These are phyloP conservation scores for Grifola frondosa DNA, from an alignment of 1,284 basidiomycete species.

Conservation along the genomic window DNA sequence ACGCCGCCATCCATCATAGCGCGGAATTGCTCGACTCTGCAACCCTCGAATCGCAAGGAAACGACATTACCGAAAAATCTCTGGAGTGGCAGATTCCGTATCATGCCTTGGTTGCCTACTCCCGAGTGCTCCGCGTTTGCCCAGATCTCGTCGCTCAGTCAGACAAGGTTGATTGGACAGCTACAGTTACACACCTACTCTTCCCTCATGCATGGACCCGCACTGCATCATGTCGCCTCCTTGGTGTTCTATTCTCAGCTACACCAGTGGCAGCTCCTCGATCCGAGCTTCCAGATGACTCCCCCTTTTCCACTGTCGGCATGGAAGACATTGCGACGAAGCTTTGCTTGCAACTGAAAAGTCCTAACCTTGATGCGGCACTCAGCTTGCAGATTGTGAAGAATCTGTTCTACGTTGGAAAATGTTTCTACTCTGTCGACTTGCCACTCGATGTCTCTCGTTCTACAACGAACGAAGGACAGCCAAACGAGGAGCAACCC, in stretches of 20 bases:
- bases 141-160: constrained; percentile 45
- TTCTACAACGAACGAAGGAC: too few species aligned
- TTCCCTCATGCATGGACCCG: constrained; percentile 97
- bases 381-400: constrained; percentile 89
- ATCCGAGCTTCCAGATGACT: constrained; percentile 35
- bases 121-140: constrained; percentile 64
- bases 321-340: constrained; percentile 79
- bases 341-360: constrained; percentile 80
- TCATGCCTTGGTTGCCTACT: constrained; percentile 69
- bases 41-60: constrained; percentile 32
- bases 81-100: constrained; percentile 86
- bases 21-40: constrained; percentile 37
- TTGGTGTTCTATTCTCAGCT: constrained; percentile 70
- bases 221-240: constrained; percentile 73
- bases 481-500: too few species aligned
- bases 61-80: constrained; percentile 47
- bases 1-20: constrained; percentile 49
- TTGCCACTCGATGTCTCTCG: constrained; percentile 17
- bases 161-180: constrained; percentile 59
- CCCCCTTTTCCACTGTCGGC: constrained; percentile 50
- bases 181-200: constrained; percentile 68
- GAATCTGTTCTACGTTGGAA: constrained; percentile 90
- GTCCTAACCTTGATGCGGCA: constrained; percentile 75
- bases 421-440: constrained; percentile 67
- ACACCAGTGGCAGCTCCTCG: constrained; percentile 42